Base-by-base conservation (phyloP, 2,329 filamentous ascomycete species). In the Xylariales sp. region DNA sequence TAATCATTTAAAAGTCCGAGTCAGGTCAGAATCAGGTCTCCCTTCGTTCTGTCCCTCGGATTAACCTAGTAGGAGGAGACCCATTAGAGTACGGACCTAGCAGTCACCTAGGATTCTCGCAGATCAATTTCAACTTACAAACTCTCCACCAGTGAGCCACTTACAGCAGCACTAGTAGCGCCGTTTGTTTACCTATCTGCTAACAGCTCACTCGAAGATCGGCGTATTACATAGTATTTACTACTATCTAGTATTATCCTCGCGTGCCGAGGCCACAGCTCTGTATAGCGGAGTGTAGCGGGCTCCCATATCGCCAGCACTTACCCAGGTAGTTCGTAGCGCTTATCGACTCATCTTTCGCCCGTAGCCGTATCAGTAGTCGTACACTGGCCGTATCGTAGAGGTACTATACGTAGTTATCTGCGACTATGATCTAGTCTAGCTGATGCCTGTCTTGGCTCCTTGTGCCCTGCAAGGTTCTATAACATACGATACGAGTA, bases 1-100 rank as follows among this genome's bases (percentile, higher is more conserved):
- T 39, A 12, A 54, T 53, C 18, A 53, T 54, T 62, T 45, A 28
- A 18, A 10, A 64, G 55, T 59, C 36, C 45, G 43, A 48, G 30
- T 41, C 45, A 28, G 43, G 9, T 62, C 32, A 23, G 23, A 23
- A 23, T 23, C 23, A 23, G 23, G 23, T 23, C 23, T 23, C 23
- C 23, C 23, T 23, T 23, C 23, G 23, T 23, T 23, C 23, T 23
- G 23, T 23, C 23, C 23, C 23, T 23, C 23, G 23, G 23, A 23
- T 23, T 23, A 23, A 23, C 23, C 23, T 23, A 23, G 23, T 23
- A 23, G 23, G 23, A 23, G 23, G 23, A 23, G 23, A 23, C 23
- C 23, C 2, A 23, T 23, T 23, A 23, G 23, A 23, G 23, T 23
- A 23, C 23, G 23, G 23, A 23, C 23, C 23, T 23, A 23, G 23